Evolutionary conservation across 371 early-diverging fungal species (phyloP), one percentile per base, ranked within the genome.

Genomic region (Thermomucor indicae-seudaticae): DNA sequence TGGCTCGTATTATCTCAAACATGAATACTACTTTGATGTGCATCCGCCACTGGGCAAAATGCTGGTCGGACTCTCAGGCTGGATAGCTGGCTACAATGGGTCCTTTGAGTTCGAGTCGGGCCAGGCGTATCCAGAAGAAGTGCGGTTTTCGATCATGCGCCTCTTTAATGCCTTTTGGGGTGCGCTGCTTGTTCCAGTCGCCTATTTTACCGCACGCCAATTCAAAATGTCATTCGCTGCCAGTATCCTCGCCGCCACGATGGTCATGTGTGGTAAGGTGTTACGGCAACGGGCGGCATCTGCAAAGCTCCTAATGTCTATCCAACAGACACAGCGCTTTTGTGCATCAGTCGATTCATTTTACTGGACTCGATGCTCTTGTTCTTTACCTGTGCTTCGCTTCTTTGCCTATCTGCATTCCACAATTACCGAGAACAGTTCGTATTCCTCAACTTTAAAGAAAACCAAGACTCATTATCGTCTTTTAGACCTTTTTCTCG

Each of bases 11-110:
- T 98, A 98, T 67, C 60, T 98, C 35, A 90, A 90, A 51, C 78
- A 84, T 35, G 85, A 87, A 41, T 99, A 98, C 61, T 91, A 98
- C 71, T 96, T 96, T 69, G 99, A 99, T 75, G 99, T 99, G 0
- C 99, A 99, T 71, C 99, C 99, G 30, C 99, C 99, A 1, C 80
- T 99, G 28, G 99, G 99, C 35, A 99, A 99, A 71, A 93, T 99
- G 86, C 75, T 99, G 19, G 89, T 96, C 6, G 99, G 91, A 0
- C 65, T 98, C 7, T 85, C 95, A 8, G 99, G 95, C 42, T 66
- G 81, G 16, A 29, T 99, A 5, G 91, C 89, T 11, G 89, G 92
- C 6, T 98, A 94, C 64, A 80, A 95, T 65, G 95, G 93, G 4
- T 70, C 83, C 0, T 99, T 96, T 62, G 75, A 71, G 1, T 99